These are phyloP conservation scores for Monilinia fructigena DNA, from an alignment of 2,329 filamentous ascomycete species.

Conservation along the genomic window DNA sequence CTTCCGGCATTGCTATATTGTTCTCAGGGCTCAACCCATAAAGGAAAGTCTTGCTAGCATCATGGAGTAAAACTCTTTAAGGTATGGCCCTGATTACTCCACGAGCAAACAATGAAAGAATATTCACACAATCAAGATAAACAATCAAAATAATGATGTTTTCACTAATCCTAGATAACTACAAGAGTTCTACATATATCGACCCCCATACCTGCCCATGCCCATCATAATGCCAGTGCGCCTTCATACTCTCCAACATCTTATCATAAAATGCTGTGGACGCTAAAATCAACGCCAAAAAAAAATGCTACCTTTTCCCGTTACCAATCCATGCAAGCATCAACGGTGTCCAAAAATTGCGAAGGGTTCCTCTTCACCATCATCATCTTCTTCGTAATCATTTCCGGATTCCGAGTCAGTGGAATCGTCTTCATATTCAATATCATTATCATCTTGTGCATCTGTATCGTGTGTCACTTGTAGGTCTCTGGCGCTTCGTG, in stretches of 20 bases:
- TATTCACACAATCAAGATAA: background rate
- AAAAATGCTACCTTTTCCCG: constrained; percentile 12
- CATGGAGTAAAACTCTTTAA: background rate
- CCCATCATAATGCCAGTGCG: constrained; percentile 16
- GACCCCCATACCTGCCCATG: constrained; percentile 3
- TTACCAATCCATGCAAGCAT: constrained; percentile 21
- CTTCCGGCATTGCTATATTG: background rate
- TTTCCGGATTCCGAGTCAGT: constrained; percentile 29
- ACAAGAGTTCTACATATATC: constrained; percentile 19
- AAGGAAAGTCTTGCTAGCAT: background rate
- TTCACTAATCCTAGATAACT: constrained; percentile 8
- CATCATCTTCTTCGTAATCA: constrained; percentile 43
- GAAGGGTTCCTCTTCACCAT: constrained; percentile 49
- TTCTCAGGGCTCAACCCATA: no score
- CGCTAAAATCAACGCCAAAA: constrained; percentile 15
- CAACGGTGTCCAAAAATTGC: constrained; percentile 54
- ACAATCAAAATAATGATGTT: constrained; percentile 12
- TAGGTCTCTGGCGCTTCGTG: constrained; percentile 34
- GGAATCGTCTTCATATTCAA: constrained; percentile 31
- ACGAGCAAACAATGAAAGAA: background rate
- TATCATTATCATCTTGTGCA: constrained; percentile 45
- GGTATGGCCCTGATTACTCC: background rate
- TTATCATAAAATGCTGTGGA: constrained; percentile 7
- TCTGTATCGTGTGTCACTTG: constrained; percentile 36
- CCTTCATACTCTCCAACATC: constrained; percentile 8